Percentiles rank a stretch among this genome's conserved stretches.
These are phyloP conservation scores for Trichosporon sp. DNA, from an alignment of 1,284 basidiomycete genomes.

Conservation along the genomic window DNA sequence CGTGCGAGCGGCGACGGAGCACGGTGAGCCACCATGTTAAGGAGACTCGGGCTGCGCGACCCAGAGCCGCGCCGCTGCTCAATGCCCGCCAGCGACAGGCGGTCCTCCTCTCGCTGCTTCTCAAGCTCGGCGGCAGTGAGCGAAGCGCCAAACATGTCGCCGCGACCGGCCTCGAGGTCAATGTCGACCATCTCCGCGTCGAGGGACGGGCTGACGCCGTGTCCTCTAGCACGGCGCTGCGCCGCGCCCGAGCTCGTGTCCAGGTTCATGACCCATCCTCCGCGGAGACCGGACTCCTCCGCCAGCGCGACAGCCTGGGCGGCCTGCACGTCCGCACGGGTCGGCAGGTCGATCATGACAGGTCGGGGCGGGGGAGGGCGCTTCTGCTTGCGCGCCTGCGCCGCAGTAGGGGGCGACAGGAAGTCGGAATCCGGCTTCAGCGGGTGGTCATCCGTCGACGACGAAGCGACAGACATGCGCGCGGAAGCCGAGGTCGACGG, in stretches of 20 bases:
- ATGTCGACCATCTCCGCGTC: constrained; percentile 50
- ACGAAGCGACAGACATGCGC: not conserved
- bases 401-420: constrained; percentile 35
- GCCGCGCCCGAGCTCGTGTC: constrained; percentile 32
- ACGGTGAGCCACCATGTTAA: constrained; percentile 15
- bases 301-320: constrained; percentile 48
- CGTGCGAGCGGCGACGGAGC: constrained; percentile 33
- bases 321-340: constrained; percentile 50
- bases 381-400: not conserved
- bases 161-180: constrained; percentile 48
- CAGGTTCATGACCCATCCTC: constrained; percentile 51
- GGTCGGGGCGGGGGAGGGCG: constrained; percentile 33
- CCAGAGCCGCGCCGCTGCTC: constrained; percentile 31
- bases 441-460: constrained; percentile 34
- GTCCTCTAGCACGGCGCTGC: constrained; percentile 17
- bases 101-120: constrained; percentile 35
- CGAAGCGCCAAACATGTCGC: constrained; percentile 37
- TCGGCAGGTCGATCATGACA: constrained; percentile 46
- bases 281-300: constrained; percentile 44
- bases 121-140: constrained; percentile 30
- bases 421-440: constrained; percentile 30
- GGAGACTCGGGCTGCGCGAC: constrained; percentile 10
- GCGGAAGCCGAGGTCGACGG: not conserved
- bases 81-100: constrained; percentile 28
- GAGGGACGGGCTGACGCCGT: constrained; percentile 14